phyloP scores from a whole-genome alignment of 2,329 filamentous ascomycete species.

The Neoascochyta sp. region DNA sequence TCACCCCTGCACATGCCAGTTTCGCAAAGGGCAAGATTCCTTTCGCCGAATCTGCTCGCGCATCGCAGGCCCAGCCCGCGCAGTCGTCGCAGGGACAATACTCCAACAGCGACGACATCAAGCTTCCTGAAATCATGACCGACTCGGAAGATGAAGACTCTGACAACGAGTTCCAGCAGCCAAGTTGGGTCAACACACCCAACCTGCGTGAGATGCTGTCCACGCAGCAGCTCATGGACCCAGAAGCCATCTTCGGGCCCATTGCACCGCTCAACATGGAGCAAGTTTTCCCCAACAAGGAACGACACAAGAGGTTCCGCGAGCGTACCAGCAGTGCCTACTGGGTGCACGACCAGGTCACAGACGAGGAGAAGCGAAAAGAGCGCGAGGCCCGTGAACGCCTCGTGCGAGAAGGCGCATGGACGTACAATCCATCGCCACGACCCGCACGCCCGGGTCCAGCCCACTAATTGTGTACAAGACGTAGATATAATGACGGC shows the following conservation, averaged over 20 bases:
- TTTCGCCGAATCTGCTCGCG: conserved; percentile 66
- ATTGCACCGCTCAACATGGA: conserved; percentile 90
- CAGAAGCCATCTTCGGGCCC: conserved; percentile 80
- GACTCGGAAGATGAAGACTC: conserved; percentile 86
- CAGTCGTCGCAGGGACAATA: conserved; percentile 64
- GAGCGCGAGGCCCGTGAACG: conserved; percentile 77
- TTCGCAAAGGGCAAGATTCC: conserved; percentile 85
- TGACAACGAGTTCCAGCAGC: conserved; percentile 61
- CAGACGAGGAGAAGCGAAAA: conserved; percentile 78
- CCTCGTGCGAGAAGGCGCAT: conserved; percentile 77
- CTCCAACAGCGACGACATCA: conserved; percentile 83
- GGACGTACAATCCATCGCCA: conserved; percentile 49
- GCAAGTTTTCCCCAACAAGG: conserved; percentile 77
- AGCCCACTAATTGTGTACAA: conserved; percentile 1
- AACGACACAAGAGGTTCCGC: conserved; percentile 83
- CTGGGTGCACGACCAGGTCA: conserved; percentile 82
- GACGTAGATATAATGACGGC: conserved; percentile 3
- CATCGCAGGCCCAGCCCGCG: conserved; percentile 49
- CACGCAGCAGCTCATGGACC: conserved; percentile 80
- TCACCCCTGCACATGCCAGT: conserved; percentile 56
- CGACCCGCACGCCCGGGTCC: conserved; percentile 18
- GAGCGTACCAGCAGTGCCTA: conserved; percentile 90
- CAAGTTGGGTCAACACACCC: conserved; percentile 85
- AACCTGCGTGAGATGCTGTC: conserved; percentile 72
- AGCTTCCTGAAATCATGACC: conserved; percentile 90